Percentiles rank a stretch among this genome's conserved stretches.
Conservation (phyloP, 331 rosid species). For the Saraca asoca region DNA sequence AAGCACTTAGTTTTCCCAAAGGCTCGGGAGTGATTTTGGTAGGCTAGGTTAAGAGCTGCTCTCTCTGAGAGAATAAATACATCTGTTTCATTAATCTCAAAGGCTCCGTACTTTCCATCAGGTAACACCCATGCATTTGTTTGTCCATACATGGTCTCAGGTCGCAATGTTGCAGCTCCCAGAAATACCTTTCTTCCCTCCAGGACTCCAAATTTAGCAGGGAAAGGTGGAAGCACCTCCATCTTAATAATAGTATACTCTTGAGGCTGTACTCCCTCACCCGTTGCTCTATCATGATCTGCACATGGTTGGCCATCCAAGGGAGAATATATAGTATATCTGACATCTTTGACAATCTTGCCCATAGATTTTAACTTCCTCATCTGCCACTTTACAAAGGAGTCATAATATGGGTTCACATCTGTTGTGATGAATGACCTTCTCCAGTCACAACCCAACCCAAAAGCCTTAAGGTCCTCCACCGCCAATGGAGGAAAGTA, state of each 20-base stretch:
- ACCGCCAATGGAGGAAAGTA: constrained; percentile 84
- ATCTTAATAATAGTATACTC: constrained; percentile 86
- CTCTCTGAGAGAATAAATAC: constrained; percentile 63
- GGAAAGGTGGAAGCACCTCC: constrained; percentile 74
- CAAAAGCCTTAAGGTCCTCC: constrained; percentile 90
- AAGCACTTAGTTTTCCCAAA: constrained; percentile 73
- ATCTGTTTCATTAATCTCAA: constrained; percentile 73
- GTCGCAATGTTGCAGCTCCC: constrained; percentile 88
- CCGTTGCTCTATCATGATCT: constrained; percentile 88
- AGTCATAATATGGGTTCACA: constrained; percentile 71
- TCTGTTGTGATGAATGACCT: constrained; percentile 79
- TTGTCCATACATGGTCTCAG: constrained; percentile 96
- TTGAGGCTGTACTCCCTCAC: constrained; percentile 97
- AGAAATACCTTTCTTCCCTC: constrained; percentile 76
- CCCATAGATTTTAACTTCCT: constrained; percentile 83
- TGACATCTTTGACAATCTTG: constrained; percentile 84
- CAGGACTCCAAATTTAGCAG: constrained; percentile 56
- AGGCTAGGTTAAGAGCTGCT: constrained; percentile 90
- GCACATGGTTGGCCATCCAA: constrained; percentile 97
- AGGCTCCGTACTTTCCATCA: constrained; percentile 90
- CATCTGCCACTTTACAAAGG: constrained; percentile 91
- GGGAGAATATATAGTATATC: constrained; percentile 77
- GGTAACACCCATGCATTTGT: constrained; percentile 95
- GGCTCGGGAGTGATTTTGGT: constrained; percentile 65
- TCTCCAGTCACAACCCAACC: constrained; percentile 95